Base-by-base conservation (phyloP, 2,329 filamentous ascomycete genomes). In the Aspergillus phoenicis region DNA sequence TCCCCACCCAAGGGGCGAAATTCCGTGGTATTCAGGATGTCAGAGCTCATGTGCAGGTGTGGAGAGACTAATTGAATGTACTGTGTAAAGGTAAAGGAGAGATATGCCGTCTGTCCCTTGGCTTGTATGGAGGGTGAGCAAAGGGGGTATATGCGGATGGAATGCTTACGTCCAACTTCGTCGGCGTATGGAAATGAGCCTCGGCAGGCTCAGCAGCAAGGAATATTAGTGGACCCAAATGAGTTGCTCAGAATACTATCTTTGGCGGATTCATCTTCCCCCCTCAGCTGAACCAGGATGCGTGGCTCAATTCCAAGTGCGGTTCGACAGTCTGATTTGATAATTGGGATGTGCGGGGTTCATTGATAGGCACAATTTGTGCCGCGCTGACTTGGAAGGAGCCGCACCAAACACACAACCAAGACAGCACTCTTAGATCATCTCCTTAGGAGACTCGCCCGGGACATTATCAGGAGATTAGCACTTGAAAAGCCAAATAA, bases 1-100 rank as follows among this genome's bases (percentile, higher is more conserved):
- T 49, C 56, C 49, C 47, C 52, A 59, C 26, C 48, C 24, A 38
- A 52, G 43, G 56, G 58, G 59, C 45, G 51, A 61, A 58, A 58
- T 58, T 41, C 13, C 45, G 48, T 36, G 54, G 47, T 24, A 45
- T 33, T 11, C 20, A 39, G 48, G 53, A n/a, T 17, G 28, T n/a
- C 22, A 26, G 22, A 26, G 47, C 53, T 51, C 53, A 28, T 52
- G 52, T 49, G 47, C 47, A 53, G 38, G 43, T 49, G 41, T 36
- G 39, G 48, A 39, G 48, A 52, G 33, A 2, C 33, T 36, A 13
- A 15, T 13, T 13, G 33, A 13, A 36, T 36, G 33, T 36, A 36
- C 11, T 36, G 10, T 15, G 33, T 15, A 36, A 36, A 36, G 38
- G 26, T n/a, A 28, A 52, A 43, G 15, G 57, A 5, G 20, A 24